These are phyloP conservation scores for Aspergillus alliaceus DNA, from an alignment of 2,329 filamentous ascomycete species.

Conservation along the genomic window DNA sequence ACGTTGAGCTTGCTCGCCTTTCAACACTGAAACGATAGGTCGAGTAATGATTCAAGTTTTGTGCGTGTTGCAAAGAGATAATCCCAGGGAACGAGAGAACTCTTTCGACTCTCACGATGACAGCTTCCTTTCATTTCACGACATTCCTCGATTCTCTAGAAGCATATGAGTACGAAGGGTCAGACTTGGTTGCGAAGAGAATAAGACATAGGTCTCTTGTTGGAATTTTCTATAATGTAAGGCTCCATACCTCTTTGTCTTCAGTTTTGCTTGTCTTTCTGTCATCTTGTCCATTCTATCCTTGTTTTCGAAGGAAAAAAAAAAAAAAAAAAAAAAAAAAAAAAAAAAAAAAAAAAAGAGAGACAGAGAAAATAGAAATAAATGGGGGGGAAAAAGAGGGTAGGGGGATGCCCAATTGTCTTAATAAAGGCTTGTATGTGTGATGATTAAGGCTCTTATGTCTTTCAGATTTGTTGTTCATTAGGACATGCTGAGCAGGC, in stretches of 20 bases:
- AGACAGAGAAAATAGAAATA: background rate
- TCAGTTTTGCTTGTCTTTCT: background rate
- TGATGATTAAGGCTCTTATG: background rate
- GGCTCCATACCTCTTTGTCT: too few species aligned
- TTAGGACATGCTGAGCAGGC: background rate
- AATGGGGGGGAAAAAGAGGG: too few species aligned
- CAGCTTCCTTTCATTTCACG: background rate
- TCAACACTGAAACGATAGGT: background rate
- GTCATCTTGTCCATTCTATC: background rate
- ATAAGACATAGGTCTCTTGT: background rate
- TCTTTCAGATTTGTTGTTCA: background rate
- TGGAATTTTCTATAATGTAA: background rate
- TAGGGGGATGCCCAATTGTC: too few species aligned
- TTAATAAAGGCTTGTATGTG: too few species aligned
- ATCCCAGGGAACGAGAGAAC: background rate
- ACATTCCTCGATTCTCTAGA: background rate
- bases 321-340: background rate
- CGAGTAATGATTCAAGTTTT: background rate
- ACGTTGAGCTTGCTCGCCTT: background rate
- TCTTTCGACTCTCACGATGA: background rate
- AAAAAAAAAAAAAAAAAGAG: conserved; percentile 1
- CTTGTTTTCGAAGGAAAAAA: background rate
- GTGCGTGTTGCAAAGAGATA: background rate
- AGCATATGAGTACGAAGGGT: background rate
- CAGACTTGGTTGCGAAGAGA: background rate